Evolutionary conservation across 2,329 filamentous ascomycete species (phyloP).

Genomic region (Exophiala oligosperma): DNA sequence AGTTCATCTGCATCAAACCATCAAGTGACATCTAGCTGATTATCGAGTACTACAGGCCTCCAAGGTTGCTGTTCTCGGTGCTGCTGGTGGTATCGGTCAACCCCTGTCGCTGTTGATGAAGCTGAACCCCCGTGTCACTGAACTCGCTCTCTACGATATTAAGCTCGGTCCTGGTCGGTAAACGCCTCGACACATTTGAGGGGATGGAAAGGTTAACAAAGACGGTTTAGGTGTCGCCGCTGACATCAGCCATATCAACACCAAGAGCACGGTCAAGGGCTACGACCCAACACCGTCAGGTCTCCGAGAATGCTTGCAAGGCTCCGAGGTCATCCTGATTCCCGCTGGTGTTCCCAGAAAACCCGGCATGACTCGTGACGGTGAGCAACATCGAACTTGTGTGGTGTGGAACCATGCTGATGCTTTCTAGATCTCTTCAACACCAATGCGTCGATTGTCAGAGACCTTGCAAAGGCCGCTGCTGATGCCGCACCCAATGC

Average conservation of each 20-base stretch:
- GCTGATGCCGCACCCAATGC: conserved; percentile 87
- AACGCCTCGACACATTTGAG: conserved; percentile 3
- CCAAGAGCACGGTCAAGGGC: conserved; percentile 90
- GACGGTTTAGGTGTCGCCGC: conserved; percentile 79
- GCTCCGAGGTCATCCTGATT: conserved; percentile 91
- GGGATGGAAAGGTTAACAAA: conserved; percentile 12
- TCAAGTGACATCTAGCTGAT: conserved; percentile 5
- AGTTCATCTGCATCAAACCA: conserved; percentile 33
- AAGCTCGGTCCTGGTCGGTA: conserved; percentile 82
- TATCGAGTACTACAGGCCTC: conserved; percentile 66
- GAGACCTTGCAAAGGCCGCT: conserved; percentile 92
- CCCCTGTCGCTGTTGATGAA: conserved; percentile 97
- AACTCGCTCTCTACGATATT: conserved; percentile 98
- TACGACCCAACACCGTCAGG: conserved; percentile 76
- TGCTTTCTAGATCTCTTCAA: conserved; percentile 87
- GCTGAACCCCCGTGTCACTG: conserved; percentile 91
- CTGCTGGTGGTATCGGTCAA: conserved; percentile 96
- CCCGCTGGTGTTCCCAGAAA: conserved; percentile 98
- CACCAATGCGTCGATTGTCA: conserved; percentile 99
- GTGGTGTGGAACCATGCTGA: conserved; percentile 3
- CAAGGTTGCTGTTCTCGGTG: conserved; percentile 97
- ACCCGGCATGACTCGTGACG: conserved; percentile 98
- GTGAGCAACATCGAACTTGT: conserved; percentile 44
- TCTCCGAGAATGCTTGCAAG: conserved; percentile 78
- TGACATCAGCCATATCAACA: conserved; percentile 99